A percentile compares a stretch with the other conserved stretches of the same genome.
These are phyloP conservation scores for Cladosporium colombiae DNA, from an alignment of 2,329 filamentous ascomycete species.

Conservation along the genomic window DNA sequence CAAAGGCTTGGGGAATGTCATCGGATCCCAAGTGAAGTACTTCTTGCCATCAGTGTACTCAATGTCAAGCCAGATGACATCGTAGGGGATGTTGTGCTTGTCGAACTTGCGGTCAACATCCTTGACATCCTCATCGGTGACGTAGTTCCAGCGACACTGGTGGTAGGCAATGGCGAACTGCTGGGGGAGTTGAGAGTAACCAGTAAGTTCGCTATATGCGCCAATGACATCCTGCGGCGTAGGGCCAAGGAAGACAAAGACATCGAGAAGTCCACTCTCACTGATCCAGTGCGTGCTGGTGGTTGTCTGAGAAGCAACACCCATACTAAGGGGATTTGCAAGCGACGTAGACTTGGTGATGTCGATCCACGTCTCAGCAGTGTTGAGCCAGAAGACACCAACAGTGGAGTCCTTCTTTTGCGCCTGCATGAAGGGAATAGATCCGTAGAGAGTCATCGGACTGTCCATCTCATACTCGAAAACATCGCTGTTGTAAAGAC, in stretches of 20 bases:
- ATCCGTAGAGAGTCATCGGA: conserved; percentile 97
- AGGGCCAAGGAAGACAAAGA: conserved; percentile 92
- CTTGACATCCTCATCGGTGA: conserved; percentile 94
- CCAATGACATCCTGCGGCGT: conserved; percentile 79
- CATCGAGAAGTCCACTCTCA: conserved; percentile 82
- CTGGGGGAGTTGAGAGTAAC: conserved; percentile 86
- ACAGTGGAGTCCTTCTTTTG: conserved; percentile 92
- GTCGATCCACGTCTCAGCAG: conserved; percentile 96
- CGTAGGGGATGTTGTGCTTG: conserved; percentile 92
- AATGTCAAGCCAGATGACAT: conserved; percentile 98
- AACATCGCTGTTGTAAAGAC: conserved; percentile 93
- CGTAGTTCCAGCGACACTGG: conserved; percentile 98
- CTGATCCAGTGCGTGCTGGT: conserved; percentile 98
- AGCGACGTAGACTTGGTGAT: conserved; percentile 76
- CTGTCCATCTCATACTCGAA: conserved; percentile 98
- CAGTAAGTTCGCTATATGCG: conserved; percentile 85
- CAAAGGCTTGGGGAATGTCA: conserved; percentile 83
- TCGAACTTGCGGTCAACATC: conserved; percentile 97
- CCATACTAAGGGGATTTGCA: conserved; percentile 75
- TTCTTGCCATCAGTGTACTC: conserved; percentile 97
- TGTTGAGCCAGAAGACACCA: conserved; percentile 96
- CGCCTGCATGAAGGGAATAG: conserved; percentile 97
- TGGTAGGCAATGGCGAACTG: conserved; percentile 93
- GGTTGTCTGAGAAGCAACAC: conserved; percentile 66
- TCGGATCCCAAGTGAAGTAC: conserved; percentile 95